Evolutionary conservation across 2,329 filamentous ascomycete genomes (phyloP).

Genomic region (Pseudogymnoascus verrucosus): DNA sequence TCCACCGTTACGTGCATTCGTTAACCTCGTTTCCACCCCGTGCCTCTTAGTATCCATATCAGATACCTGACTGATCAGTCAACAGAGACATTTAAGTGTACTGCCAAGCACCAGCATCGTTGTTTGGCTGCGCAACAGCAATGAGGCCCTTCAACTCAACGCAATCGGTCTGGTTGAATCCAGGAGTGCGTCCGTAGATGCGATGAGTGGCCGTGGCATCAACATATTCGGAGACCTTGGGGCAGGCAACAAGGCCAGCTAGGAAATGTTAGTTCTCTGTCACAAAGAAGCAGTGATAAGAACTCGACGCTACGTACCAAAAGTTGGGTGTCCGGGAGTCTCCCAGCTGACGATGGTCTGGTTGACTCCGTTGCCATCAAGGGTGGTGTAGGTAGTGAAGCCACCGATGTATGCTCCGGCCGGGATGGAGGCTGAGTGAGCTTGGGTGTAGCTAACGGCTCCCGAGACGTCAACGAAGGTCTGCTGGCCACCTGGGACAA

Average conservation of each 20-base stretch:
- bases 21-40: constrained; percentile 7
- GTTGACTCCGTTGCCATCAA: constrained; percentile 1
- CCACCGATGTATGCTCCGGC: constrained; percentile 41
- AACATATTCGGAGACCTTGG: constrained; percentile 13
- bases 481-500: constrained; percentile 55
- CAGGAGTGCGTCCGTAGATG: constrained; percentile 23
- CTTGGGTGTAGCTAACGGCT: constrained; percentile 44
- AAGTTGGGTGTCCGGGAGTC: background rate
- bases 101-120: constrained; percentile 31
- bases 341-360: constrained; percentile 2
- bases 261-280: constrained; percentile 24
- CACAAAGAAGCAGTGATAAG: constrained; percentile 21
- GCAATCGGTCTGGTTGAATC: constrained; percentile 28
- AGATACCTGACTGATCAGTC: background rate
- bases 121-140: constrained; percentile 21
- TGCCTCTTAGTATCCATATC: background rate
- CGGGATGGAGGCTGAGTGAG: constrained; percentile 47
- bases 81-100: constrained; percentile 27
- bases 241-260: constrained; percentile 25
- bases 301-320: constrained; percentile 15
- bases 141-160: constrained; percentile 27
- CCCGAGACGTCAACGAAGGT: constrained; percentile 50
- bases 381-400: constrained; percentile 33
- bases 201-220: constrained; percentile 21
- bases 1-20: background rate